Base-by-base conservation (phyloP, 176 grass and related monocot species). In the Oryza meridionalis region DNA sequence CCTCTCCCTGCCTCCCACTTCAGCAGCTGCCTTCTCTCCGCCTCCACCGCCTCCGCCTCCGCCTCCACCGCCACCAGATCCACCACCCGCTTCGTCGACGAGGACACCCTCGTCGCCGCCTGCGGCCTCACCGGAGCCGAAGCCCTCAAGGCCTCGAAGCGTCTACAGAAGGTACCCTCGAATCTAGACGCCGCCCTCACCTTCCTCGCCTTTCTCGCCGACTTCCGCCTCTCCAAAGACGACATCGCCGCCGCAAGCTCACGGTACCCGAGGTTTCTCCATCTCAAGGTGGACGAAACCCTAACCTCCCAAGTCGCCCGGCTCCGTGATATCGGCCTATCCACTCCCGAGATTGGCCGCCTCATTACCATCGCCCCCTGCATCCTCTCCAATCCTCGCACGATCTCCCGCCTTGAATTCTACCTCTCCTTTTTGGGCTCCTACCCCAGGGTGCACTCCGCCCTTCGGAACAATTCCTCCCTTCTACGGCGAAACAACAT, bases 51-150 rank as follows among this genome's bases (percentile, higher is more conserved):
- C 67, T 51, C 47, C 43, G 11, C 44, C 10, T 8, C n/a, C n/a
- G n/a, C n/a, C n/a, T n/a, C 74, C 67, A 2, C 77, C 43, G 31
- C 33, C 50, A 53, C 50, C 15, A 17, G 5, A 53, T 37, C 66
- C 78, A 0, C 35, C 63, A n/a, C 50, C 15, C 4, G 15, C 78
- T 86, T 90, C 74, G 84, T 61, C 61, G 68, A 74, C 37, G 74
- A 86, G 67, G 79, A 90, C 47, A 79, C 83, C 88, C 88, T 90
- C 88, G 8, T 90, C 74, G 21, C 84, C 74, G 46, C 21, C 74
- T 90, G 84, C 80, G 37, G 62, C 69, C 68, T 90, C 47, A 86
- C 84, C 7, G 79, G 50, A 63, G 68, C 67, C 58, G 74, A 86
- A 25, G 88, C 84, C 73, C 24, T 82, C 88, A 90, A 7, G 16